These are phyloP conservation scores for Acanthamoeba triangularis DNA, from an alignment of 208 protist species.

Conservation along the genomic window DNA sequence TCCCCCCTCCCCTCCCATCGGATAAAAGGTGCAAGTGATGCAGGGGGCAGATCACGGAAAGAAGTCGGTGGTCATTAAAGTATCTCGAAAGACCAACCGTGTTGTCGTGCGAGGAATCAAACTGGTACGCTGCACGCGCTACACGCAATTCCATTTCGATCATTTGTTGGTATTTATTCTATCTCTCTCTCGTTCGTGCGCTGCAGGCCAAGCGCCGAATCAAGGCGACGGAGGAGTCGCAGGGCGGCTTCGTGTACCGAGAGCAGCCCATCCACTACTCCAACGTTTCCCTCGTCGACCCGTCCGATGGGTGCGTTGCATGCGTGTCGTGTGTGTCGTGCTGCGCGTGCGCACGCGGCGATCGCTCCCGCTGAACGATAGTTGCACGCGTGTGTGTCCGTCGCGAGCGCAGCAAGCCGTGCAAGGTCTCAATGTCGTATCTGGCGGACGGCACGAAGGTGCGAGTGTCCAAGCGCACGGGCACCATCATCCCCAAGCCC, in stretches of 20 bases:
- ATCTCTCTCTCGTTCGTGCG: no score
- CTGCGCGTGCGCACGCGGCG: neutral
- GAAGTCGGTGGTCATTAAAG: constrained; percentile 26
- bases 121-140: neutral
- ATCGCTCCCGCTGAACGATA: no score
- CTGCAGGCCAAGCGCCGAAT: constrained; percentile 41
- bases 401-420: constrained; percentile 24
- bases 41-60: constrained; percentile 51
- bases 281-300: constrained; percentile 61
- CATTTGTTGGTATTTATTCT: no score
- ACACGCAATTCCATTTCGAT: neutral
- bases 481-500: constrained; percentile 70
- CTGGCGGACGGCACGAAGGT: constrained; percentile 47
- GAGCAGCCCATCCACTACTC: constrained; percentile 70
- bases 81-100: constrained; percentile 18
- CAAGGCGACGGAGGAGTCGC: constrained; percentile 24
- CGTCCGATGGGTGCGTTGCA: constrained; percentile 26
- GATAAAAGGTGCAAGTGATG: constrained; percentile 65
- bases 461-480: constrained; percentile 52
- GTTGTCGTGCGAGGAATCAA: constrained; percentile 32
- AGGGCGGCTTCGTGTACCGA: constrained; percentile 31
- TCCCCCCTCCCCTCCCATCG: neutral
- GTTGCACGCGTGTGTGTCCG: no score
- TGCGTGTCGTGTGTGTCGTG: neutral
- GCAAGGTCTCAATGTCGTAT: neutral